Evolutionary conservation across 2,329 filamentous ascomycete genomes (phyloP).

Genomic region (Ophiostoma ulmi): DNA sequence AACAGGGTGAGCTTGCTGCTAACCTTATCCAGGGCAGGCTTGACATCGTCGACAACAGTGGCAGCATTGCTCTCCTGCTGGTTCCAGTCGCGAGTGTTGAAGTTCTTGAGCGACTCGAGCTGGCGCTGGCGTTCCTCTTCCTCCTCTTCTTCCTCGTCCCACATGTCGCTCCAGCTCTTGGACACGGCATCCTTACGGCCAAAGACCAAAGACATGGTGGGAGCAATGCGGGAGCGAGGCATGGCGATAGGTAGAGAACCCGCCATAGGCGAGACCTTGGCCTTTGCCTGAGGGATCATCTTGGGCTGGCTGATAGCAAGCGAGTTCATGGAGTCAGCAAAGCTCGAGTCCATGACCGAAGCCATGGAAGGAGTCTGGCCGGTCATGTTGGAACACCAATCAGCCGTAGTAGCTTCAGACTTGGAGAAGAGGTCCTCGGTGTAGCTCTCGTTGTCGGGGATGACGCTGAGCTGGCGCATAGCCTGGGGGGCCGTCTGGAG

Average conservation of each 20-base stretch:
- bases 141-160: constrained; percentile 84
- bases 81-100: constrained; percentile 74
- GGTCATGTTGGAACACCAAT: constrained; percentile 75
- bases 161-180: constrained; percentile 99
- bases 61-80: constrained; percentile 45
- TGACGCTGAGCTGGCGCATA: constrained; percentile 80
- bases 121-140: constrained; percentile 58
- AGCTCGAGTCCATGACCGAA: constrained; percentile 76
- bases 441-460: constrained; percentile 72
- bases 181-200: constrained; percentile 75
- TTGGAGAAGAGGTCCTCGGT: constrained; percentile 79
- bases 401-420: constrained; percentile 60
- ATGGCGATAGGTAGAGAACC: constrained; percentile 74
- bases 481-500: constrained; percentile 67
- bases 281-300: constrained; percentile 35
- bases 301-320: constrained; percentile 51
- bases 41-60: constrained; percentile 42
- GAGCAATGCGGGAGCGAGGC: constrained; percentile 64
- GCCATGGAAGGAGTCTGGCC: constrained; percentile 74
- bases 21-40: constrained; percentile 14
- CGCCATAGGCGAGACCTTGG: constrained; percentile 55
- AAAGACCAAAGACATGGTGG: constrained; percentile 73
- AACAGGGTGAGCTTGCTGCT: constrained; percentile 31
- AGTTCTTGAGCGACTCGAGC: constrained; percentile 55
- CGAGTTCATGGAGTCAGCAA: constrained; percentile 77